phyloP scores from a whole-genome alignment of 176 grass and related monocot species.

The Carex myosuroides region DNA sequence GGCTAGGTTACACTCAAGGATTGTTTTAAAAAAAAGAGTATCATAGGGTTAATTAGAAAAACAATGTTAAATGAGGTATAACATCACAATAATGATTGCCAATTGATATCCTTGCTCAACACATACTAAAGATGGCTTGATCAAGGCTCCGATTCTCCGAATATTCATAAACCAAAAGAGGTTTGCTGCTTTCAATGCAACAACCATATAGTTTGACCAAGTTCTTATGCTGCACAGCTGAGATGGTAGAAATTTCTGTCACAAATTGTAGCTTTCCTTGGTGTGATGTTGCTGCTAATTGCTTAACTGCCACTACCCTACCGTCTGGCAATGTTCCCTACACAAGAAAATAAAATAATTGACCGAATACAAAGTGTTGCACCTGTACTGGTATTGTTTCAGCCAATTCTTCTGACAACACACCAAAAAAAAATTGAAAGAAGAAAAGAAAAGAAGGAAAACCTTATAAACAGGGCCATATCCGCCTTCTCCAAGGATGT shows the following conservation, averaged over 20 bases:
- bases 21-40: neutral
- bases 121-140: slow-evolving; percentile 68
- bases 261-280: slow-evolving; percentile 68
- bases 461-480: slow-evolving; percentile 80
- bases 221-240: slow-evolving; percentile 72
- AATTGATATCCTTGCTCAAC: neutral
- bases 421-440: neutral
- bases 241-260: slow-evolving; percentile 74
- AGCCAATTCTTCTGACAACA: slow-evolving; percentile 18
- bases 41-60: neutral
- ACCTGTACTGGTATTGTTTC: slow-evolving; percentile 37
- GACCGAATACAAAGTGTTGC: slow-evolving; percentile 32
- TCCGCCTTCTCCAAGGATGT: slow-evolving; percentile 80
- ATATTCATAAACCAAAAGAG: slow-evolving; percentile 80
- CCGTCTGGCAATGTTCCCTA: slow-evolving; percentile 65
- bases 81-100: neutral
- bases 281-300: slow-evolving; percentile 62
- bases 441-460: slow-evolving; percentile 22
- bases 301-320: slow-evolving; percentile 58
- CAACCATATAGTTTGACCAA: slow-evolving; percentile 68
- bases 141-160: slow-evolving; percentile 88
- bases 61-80: neutral
- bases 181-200: slow-evolving; percentile 53
- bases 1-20: neutral
- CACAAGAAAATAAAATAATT: slow-evolving; percentile 1